Base-by-base conservation (phyloP, 306 rosid species). In the Quercus dentata region DNA sequence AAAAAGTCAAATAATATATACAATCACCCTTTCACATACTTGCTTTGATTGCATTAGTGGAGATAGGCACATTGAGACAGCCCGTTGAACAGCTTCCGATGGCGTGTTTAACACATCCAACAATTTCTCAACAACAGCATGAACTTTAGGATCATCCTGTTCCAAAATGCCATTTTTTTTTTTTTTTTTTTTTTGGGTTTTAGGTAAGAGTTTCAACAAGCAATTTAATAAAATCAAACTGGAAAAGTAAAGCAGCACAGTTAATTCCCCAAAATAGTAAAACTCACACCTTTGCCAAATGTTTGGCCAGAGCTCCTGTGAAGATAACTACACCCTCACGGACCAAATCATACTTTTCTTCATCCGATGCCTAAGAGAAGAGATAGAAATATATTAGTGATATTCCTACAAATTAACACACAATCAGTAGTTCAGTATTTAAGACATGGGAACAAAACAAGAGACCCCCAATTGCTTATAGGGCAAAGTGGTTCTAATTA, bases 311-410 rank as follows among this genome's bases (percentile, higher is more conserved):
- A 31, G 98, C 99, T 82, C 99, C 99, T 14, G 97, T 91, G 80
- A 95, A 95, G 74, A 95, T 95, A 86, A 95, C 99, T 78, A 95
- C 99, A 76, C 99, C 99, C 81, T 95, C 98, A 51, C 99, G 97
- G 83, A 95, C 98, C 85, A 95, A 88, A 83, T 95, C 99, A 87
- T 95, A 92, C 73, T 87, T 87, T 87, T 93, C 99, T 78, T 95
- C 99, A 73, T 95, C 97, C 1, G 95, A 83, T 72, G 93, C 98
- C 97, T 95, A 84, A 28, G 56, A 77, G 18, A 71, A 65, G 11
- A 21, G 75, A 30, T 30, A 38, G 9, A 80, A 81, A 68, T 63
- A 52, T 74, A 44, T 78, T 64, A 80, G 23, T 62, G 18, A 38
- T 31, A 59, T 55, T 49, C 33, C 12, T 67, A 15, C 54, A 71